A percentile compares a stretch with the other conserved stretches of the same genome.
phyloP scores from a whole-genome alignment of 192 early-diverging fungal genomes.

The Backusella westeae region DNA sequence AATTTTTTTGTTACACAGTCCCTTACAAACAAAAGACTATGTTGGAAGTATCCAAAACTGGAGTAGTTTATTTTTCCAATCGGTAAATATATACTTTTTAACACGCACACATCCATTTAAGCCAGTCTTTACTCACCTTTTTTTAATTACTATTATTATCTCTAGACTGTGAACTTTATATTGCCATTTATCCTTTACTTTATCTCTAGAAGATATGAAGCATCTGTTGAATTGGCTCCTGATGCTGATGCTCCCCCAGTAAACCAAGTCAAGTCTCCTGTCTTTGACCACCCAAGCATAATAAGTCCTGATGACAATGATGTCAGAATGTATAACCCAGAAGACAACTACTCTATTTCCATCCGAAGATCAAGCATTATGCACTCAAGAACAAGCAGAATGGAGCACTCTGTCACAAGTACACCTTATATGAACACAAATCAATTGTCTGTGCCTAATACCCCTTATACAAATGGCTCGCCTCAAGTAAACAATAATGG shows the following conservation, averaged over 20 bases:
- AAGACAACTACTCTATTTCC: constrained; percentile 20
- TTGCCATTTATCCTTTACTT: constrained; percentile 68
- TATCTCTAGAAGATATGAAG: constrained; percentile 42
- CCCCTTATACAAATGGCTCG: not conserved
- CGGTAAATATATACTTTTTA: constrained; percentile 19
- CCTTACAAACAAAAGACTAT: constrained; percentile 63
- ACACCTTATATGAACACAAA: not conserved
- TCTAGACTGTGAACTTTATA: constrained; percentile 59
- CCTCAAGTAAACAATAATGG: not conserved
- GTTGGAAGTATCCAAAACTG: constrained; percentile 57
- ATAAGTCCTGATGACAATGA: constrained; percentile 12
- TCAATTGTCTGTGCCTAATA: not conserved
- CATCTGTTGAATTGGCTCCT: constrained; percentile 20
- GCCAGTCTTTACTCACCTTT: not conserved
- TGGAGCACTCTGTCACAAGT: constrained; percentile 4
- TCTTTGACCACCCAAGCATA: not conserved
- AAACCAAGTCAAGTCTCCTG: not conserved
- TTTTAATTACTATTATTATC: not conserved
- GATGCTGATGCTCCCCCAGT: not conserved
- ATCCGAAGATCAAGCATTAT: constrained; percentile 18
- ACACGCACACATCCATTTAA: not conserved
- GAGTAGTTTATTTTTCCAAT: constrained; percentile 63
- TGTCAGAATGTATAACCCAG: constrained; percentile 27
- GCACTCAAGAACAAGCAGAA: constrained; percentile 19
- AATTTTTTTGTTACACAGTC: constrained; percentile 15